Evolutionary conservation across 73 alveolate species (phyloP).

Genomic region (Paramecium pentaurelia): DNA sequence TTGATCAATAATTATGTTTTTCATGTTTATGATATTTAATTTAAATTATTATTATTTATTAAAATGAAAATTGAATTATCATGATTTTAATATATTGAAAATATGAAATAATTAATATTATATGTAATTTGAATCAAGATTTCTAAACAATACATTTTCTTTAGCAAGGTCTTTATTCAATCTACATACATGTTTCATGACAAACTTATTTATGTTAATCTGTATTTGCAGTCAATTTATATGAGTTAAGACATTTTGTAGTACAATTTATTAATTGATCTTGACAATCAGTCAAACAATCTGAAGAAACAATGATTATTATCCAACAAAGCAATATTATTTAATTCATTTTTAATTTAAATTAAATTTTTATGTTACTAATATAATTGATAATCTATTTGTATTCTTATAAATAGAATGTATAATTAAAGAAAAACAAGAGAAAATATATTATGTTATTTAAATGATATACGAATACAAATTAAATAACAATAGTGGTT

Average conservation of each 20-base stretch:
- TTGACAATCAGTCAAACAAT: conserved; percentile 8
- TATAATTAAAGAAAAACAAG: too few relatives aligned
- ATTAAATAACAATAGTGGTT: neutral
- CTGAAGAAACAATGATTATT: neutral
- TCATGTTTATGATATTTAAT: neutral
- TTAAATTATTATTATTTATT: neutral
- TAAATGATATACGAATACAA: neutral
- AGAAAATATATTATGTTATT: neutral
- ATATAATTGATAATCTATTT: neutral
- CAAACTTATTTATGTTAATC: neutral
- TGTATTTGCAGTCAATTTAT: neutral
- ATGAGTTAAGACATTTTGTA: neutral
- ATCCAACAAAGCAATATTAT: neutral
- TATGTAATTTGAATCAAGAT: neutral
- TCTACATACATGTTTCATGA: conserved; percentile 42
- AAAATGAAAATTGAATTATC: neutral
- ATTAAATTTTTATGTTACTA: neutral
- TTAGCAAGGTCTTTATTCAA: conserved; percentile 24
- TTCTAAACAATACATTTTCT: neutral
- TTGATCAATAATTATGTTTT: neutral
- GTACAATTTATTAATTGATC: neutral
- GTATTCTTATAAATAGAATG: too few relatives aligned
- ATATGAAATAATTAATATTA: neutral
- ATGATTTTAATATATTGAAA: neutral
- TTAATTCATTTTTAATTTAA: neutral